Percentiles rank a stretch among this genome's conserved stretches.
phyloP scores from a whole-genome alignment of 805 yeast genomes.

The Diddensiella transvaalensis region DNA sequence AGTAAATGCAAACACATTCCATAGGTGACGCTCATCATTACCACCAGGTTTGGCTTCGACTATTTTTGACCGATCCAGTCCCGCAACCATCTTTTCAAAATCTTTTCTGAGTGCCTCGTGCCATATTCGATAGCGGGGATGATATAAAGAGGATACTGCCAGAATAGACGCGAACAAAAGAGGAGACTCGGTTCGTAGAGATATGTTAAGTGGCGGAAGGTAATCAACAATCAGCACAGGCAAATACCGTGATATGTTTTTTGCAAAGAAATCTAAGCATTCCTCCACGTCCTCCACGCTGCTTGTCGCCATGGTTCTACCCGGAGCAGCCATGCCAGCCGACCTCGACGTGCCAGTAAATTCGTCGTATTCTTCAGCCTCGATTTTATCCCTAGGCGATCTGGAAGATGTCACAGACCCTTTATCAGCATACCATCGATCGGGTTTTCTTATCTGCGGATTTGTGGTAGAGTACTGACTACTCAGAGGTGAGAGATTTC shows the following conservation, averaged over 20 bases:
- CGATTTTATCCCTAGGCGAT: not conserved
- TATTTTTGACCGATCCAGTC: constrained; percentile 3
- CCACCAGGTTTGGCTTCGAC: not conserved
- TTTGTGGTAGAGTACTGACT: not conserved
- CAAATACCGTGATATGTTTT: constrained; percentile 19
- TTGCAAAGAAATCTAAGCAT: constrained; percentile 18
- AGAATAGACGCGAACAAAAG: constrained; percentile 20
- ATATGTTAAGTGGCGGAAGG: constrained; percentile 15
- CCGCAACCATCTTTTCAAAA: constrained; percentile 10
- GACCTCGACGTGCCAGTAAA: constrained; percentile 2
- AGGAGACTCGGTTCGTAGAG: constrained; percentile 15
- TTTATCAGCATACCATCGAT: constrained; percentile 3
- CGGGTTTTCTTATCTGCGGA: not conserved
- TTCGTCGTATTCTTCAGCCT: not conserved
- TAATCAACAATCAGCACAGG: constrained; percentile 23
- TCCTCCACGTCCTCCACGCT: constrained; percentile 7
- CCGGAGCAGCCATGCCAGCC: not conserved
- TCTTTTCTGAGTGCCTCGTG: constrained; percentile 17
- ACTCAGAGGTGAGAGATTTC: not conserved
- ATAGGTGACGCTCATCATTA: constrained; percentile 2
- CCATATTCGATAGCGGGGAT: constrained; percentile 13
- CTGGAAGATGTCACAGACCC: not conserved
- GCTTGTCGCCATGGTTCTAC: not conserved
- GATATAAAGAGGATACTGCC: constrained; percentile 20
- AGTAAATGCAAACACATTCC: constrained; percentile 17